Evolutionary conservation across 495 filamentous ascomycete genomes (phyloP).

Genomic region (Talaromyces borbonicus): DNA sequence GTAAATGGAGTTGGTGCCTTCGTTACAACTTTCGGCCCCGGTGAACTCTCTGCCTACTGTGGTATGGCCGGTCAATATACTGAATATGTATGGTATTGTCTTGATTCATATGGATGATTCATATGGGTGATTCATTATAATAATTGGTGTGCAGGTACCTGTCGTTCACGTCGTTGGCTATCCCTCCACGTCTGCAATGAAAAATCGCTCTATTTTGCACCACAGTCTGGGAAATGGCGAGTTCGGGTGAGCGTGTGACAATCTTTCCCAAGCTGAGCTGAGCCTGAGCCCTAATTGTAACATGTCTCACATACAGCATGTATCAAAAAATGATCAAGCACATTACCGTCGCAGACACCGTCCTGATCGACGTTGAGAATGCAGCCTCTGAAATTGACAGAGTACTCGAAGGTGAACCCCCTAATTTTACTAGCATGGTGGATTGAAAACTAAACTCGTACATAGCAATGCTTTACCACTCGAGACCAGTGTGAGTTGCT

Average conservation of each 20-base stretch:
- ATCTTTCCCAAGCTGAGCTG: too few species aligned
- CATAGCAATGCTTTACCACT: conserved; percentile 5
- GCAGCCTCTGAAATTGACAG: conserved; percentile 32
- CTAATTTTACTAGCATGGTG: not conserved
- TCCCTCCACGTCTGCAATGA: conserved; percentile 1
- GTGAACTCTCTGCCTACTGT: conserved; percentile 3
- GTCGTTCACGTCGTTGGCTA: conserved; percentile 8
- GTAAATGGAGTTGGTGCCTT: conserved; percentile 4
- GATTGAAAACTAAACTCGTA: not conserved
- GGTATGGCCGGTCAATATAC: conserved; percentile 3
- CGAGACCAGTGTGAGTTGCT: not conserved
- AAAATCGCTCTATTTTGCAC: conserved; percentile 1
- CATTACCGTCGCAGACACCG: conserved; percentile 22
- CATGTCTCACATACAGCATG: not conserved
- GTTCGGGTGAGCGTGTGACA: not conserved
- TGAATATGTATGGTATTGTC: not conserved
- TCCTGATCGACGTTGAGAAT: conserved; percentile 20
- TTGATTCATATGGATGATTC: not conserved
- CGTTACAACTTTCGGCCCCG: conserved; percentile 8
- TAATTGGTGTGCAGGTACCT: conserved; percentile 1
- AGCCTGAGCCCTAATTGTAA: too few species aligned
- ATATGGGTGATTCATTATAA: not conserved
- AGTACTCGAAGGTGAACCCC: conserved; percentile 21
- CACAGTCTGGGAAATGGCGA: conserved; percentile 3
- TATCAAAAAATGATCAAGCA: conserved; percentile 19